These are phyloP conservation scores for Sideroxylon spinosum DNA, from an alignment of 179 eudicot species.

Conservation along the genomic window DNA sequence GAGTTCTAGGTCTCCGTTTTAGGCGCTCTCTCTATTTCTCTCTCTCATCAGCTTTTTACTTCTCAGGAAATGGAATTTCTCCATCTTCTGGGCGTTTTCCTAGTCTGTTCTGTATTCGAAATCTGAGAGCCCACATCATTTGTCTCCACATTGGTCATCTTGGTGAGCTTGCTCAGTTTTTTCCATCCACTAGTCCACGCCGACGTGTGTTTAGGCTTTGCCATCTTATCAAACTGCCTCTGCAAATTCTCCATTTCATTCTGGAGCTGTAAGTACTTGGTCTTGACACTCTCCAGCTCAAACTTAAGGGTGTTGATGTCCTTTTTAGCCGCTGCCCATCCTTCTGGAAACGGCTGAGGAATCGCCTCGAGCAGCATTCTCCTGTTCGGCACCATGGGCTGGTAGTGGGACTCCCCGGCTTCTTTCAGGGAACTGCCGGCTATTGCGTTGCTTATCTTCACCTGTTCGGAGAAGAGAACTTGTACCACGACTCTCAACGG, in stretches of 20 bases:
- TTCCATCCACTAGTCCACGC: constrained; percentile 79
- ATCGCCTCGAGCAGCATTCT: constrained; percentile 61
- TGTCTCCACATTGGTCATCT: constrained; percentile 41
- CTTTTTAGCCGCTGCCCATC: constrained; percentile 64
- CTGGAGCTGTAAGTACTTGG: constrained; percentile 61
- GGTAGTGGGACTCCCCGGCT: constrained; percentile 38
- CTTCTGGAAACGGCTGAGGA: constrained; percentile 76
- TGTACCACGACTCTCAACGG: constrained; percentile 72
- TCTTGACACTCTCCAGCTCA: constrained; percentile 61
- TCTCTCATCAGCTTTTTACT: neutral
- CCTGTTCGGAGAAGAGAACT: constrained; percentile 73
- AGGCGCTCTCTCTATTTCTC: neutral
- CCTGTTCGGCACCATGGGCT: constrained; percentile 47
- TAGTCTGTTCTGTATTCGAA: constrained; percentile 29
- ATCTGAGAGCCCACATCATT: constrained; percentile 42
- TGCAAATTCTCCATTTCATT: constrained; percentile 62
- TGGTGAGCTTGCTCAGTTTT: constrained; percentile 61
- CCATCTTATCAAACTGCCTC: constrained; percentile 55
- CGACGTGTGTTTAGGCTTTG: constrained; percentile 53
- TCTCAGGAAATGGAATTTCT: constrained; percentile 76
- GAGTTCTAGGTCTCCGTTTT: neutral
- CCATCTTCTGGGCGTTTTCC: constrained; percentile 71
- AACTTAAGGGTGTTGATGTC: constrained; percentile 69
- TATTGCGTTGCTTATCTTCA: constrained; percentile 61
- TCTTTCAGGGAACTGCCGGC: constrained; percentile 50